Evolutionary conservation across 306 rosid genomes (phyloP).

Genomic region (Pyrus pyrifolia): DNA sequence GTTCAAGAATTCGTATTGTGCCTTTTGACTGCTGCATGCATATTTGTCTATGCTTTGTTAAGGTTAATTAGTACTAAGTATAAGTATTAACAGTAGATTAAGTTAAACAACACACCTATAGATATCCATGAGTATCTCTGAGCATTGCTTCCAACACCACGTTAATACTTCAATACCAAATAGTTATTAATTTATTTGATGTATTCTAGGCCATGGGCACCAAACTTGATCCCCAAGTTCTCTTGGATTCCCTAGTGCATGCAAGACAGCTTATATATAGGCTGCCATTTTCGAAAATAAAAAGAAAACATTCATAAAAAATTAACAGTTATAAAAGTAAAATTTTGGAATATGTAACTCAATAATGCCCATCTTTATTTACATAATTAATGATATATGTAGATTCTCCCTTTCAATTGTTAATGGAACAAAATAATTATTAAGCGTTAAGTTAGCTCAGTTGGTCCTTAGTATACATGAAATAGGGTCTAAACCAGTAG

Average conservation of each 20-base stretch:
- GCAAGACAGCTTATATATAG: slow-evolving; percentile 3
- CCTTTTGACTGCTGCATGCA: background rate
- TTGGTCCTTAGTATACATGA: background rate
- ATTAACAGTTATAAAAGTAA: background rate
- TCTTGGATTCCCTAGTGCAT: slow-evolving; percentile 2
- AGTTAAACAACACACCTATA: background rate
- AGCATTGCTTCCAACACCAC: background rate
- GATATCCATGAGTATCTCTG: background rate
- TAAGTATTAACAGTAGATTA: background rate
- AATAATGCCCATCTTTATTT: background rate
- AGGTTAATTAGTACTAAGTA: background rate
- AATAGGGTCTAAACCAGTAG: background rate
- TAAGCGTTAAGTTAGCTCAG: background rate
- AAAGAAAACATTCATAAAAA: background rate
- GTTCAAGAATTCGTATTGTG: slow-evolving; percentile 4
- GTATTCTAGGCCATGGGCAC: background rate
- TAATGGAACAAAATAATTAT: background rate
- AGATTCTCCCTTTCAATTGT: background rate
- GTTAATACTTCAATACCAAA: background rate
- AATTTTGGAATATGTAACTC: background rate
- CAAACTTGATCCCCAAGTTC: slow-evolving; percentile 12
- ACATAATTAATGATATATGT: background rate
- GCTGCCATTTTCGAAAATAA: background rate
- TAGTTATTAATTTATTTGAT: background rate
- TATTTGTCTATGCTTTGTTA: background rate